Base-by-base conservation (phyloP, 2,329 filamentous ascomycete genomes). In the Colletotrichum lupini region DNA sequence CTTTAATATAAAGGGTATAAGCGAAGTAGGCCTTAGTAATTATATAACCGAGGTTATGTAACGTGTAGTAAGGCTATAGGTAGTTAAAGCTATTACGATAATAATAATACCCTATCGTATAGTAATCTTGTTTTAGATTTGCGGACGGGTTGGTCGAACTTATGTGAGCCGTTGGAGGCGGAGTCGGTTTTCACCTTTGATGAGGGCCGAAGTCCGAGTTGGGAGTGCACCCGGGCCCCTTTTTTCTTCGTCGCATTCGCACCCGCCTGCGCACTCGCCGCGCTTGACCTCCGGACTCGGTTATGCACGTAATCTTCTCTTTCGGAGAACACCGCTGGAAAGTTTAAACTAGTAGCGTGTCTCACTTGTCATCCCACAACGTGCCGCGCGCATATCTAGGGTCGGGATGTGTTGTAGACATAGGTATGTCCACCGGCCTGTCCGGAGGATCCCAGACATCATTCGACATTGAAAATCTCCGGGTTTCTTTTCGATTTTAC, bases 211-310 rank as follows among this genome's bases (percentile, higher is more conserved):
- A 49, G 28, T 49, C 19, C 42, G 42, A 49, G 42, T 42, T 24
- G 7, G 22, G 46, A 11, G 30, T n/a, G 26, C 19, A 49, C 46
- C 46, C 61, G 46, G 46, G n/a, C 61, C 46, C 46, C 46, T 53
- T 53, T 63, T 63, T 49, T 19, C 37, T 8, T 49, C 42, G 42
- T 49, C 61, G 61, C 61, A 63, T n/a, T 63, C 61, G 61, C 42
- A 63, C 19, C 14, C 46, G n/a, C 22, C 24, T 35, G 46, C 22
- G 61, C 61, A 63, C 11, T 30, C 46, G 46, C 12, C 14, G 16
- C 28, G 46, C 14, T 46, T 32, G 46, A 6, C n/a, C 61, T 32
- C 52, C 61, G 46, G 46, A 63, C 61, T 63, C 46, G 61, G 22
- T 24, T 53, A 63, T 55, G 61, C 61, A 12, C 4, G 22, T n/a